Evolutionary conservation across 139 green algal genomes (phyloP), one percentile per base, ranked within the genome.

Genomic region (Raphidocelis subcapitata): DNA sequence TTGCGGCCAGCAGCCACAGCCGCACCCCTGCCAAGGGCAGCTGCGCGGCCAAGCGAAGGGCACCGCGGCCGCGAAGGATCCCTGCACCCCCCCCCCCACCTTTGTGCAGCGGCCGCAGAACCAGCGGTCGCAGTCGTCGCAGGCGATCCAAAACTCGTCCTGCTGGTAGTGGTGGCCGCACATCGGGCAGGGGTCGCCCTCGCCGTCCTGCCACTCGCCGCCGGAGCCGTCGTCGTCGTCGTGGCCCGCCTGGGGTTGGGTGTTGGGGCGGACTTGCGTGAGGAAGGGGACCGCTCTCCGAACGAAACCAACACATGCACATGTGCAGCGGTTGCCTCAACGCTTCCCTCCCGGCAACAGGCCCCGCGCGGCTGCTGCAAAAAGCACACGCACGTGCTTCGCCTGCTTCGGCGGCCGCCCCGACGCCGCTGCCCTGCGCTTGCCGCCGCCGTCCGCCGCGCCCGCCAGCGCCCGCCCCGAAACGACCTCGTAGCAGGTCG

Each of bases 401-500:
- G 35, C 47, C 15, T 69, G 62, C 23, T 64, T 33, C 4, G 73
- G 64, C 55, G 54, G 29, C 31, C 31, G 23, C 16, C 67, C 57
- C 21, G 68, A 60, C 18, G 31, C 57, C 29, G 36, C 72, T 49
- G 69, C n/a, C 20, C 29, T 64, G 3, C 71, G 67, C 64, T 79
- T 78, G 28, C 67, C 23, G 10, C 33, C n/a, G 51, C 44, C 36
- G 44, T 68, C 29, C 72, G 35, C 62, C 36, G 37, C 63, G 1
- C 3, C 26, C 33, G 69, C 37, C 72, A 69, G 67, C 28, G 41
- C 79, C 35, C 82, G 77, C 20, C 91, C 92, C 0, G 79, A 89
- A 16, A 94, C 85, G 8, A 96, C 76, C 79, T 98, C 94, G 64
- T 94, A 97, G 64, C 90, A 88, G 0, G 93, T 98, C 31, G 93